These are phyloP conservation scores for Mycena galericulata DNA, from an alignment of 768 basidiomycete species.

Conservation along the genomic window DNA sequence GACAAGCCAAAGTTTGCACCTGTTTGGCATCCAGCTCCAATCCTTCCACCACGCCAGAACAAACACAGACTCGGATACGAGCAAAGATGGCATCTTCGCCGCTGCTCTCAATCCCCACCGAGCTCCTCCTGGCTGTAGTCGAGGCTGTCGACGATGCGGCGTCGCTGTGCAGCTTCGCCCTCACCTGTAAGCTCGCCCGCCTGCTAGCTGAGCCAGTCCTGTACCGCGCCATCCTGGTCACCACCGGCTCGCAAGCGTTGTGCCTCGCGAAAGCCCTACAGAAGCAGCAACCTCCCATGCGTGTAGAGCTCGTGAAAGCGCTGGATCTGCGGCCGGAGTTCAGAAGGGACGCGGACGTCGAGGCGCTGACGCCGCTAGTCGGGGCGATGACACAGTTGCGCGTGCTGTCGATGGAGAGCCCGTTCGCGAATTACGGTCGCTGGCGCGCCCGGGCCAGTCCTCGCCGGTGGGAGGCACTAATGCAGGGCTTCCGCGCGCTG, in stretches of 20 bases:
- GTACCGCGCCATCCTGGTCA: conserved; percentile 14
- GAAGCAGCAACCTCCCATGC: conserved; percentile 8
- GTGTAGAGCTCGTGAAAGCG: conserved; percentile 1
- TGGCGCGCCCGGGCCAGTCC: background rate
- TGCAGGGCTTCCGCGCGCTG: conserved; percentile 10
- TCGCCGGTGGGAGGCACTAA: conserved; percentile 1
- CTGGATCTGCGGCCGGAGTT: conserved; percentile 9
- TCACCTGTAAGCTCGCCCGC: no score
- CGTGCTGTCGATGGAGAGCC: conserved; percentile 15
- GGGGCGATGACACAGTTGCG: conserved; percentile 15
- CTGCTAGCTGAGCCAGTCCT: conserved; percentile 14
- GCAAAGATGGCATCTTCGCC: no score
- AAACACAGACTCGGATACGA: no score
- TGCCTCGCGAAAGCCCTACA: conserved; percentile 14
- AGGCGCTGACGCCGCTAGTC: conserved; percentile 5
- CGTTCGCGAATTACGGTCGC: conserved; percentile 15
- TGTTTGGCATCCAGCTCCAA: no score
- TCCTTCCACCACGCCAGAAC: no score
- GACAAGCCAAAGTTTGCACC: no score
- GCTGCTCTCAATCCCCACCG: conserved; percentile 14
- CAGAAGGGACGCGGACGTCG: background rate
- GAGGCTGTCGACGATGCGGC: conserved; percentile 2
- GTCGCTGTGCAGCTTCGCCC: no score
- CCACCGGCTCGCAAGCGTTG: conserved; percentile 17
- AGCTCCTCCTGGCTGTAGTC: conserved; percentile 9